Conservation (phyloP, 148 eudicot genomes). For the Vaccinium vitisidaea region DNA sequence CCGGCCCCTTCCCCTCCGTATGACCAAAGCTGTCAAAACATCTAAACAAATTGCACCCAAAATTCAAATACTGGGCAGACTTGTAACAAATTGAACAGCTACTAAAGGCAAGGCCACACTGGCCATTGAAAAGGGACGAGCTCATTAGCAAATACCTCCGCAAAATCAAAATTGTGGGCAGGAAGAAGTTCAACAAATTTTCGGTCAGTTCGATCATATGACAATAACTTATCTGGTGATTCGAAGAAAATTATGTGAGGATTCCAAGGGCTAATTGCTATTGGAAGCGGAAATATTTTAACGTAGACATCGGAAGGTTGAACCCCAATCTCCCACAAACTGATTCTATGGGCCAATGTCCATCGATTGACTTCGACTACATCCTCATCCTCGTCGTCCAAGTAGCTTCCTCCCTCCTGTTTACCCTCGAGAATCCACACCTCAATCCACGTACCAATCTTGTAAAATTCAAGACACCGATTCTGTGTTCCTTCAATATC, state of each 20-base stretch:
- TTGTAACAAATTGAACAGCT: neutral
- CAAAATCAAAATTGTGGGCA: neutral
- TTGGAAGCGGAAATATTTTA: neutral
- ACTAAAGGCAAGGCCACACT: neutral
- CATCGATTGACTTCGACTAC: neutral
- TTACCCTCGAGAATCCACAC: neutral
- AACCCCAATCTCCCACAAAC: neutral
- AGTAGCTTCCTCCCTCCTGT: neutral
- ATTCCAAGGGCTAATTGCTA: conserved; percentile 2
- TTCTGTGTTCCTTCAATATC: neutral
- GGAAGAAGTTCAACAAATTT: neutral
- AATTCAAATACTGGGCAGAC: too few relatives aligned
- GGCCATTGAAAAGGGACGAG: neutral
- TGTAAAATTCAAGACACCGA: neutral
- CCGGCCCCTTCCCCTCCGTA: too few relatives aligned
- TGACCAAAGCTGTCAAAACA: too few relatives aligned
- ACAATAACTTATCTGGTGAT: neutral
- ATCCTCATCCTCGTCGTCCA: neutral
- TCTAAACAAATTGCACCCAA: too few relatives aligned
- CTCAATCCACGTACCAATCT: neutral
- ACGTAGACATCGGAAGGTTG: too few relatives aligned
- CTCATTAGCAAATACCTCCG: neutral
- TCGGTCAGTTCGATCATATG: neutral
- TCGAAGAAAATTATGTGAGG: neutral
- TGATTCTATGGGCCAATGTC: neutral